Evolutionary conservation across 2,329 filamentous ascomycete genomes (phyloP), one percentile per base, ranked within the genome.

Genomic region (Zasmidium cellare): DNA sequence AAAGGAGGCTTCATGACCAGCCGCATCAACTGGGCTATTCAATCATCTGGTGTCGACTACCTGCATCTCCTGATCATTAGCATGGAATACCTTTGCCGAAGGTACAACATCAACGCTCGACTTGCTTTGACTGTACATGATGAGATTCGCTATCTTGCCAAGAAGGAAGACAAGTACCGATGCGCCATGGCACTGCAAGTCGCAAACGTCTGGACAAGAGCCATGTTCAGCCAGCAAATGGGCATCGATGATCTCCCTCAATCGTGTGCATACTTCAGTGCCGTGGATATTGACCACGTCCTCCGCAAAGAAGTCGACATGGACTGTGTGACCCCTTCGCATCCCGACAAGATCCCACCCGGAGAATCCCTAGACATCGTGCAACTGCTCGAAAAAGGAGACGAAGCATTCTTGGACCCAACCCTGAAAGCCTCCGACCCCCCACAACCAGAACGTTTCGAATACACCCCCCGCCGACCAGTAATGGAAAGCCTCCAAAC

Each of bases 1-100:
- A 94, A 91, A 70, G 92, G 92, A 35, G 91, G 88, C 20, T 99
- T 96, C 76, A 88, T 99, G 78, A 97, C 94, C 1, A 96, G 90
- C 18, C 88, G 96, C 31, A 97, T 99, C 76, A 99, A 99, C 72
- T 99, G 94, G 94, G 94, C 94, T 2, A 97, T 99, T 66, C 94
- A 99, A 70, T 97, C 92, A 0, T 96, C 91, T 0, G 94, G 96
- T 3, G 93, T 97, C 3, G 96, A 99, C 74, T 99, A 99, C 73
- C 84, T 99, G 1, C 94, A 99, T 70, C 85, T 99, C 3, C 83
- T 99, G 18, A 91, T 99, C 62, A 85, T 97, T 2, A 83, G 87
- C 14, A 99, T 99, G 96, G 92, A 97, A 72, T 96, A 96, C 70
- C 82, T 99, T 2, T 87, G 88, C 53, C 85, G 91, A 1, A 89